Conservation (phyloP, 1,284 basidiomycete species). For the Rhodotorula sp. region DNA sequence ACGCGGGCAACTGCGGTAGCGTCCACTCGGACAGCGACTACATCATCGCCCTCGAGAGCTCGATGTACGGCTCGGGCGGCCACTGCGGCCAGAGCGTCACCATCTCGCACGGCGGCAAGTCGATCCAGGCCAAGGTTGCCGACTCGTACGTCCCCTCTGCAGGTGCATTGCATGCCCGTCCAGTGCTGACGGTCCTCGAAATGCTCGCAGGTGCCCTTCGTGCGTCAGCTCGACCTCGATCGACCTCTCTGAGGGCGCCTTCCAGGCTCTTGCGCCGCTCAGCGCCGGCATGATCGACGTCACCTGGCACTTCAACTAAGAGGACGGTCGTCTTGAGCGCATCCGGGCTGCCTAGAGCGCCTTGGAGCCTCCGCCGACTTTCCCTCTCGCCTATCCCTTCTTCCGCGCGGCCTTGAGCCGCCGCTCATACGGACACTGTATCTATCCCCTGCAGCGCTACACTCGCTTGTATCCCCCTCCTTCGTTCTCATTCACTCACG, state of each 20-base stretch:
- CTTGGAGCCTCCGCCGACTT: no score
- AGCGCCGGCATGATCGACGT: not conserved
- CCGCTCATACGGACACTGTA: no score
- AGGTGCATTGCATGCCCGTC: not conserved
- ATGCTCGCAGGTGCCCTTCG: constrained; percentile 11
- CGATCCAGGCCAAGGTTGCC: constrained; percentile 58
- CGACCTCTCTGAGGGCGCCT: constrained; percentile 34
- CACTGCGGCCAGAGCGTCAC: constrained; percentile 61
- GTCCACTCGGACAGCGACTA: constrained; percentile 40
- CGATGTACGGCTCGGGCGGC: constrained; percentile 52
- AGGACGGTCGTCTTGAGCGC: no score
- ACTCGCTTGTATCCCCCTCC: no score
- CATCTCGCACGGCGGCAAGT: constrained; percentile 52
- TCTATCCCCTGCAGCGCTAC: no score
- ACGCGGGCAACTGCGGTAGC: constrained; percentile 34
- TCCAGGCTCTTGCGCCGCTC: constrained; percentile 10
- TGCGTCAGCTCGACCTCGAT: constrained; percentile 5
- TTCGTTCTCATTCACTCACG: no score
- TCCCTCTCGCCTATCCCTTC: no score
- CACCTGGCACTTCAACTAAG: not conserved
- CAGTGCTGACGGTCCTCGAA: not conserved
- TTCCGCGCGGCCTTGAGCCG: no score
- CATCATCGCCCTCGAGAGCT: constrained; percentile 63
- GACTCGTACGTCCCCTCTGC: constrained; percentile 8
- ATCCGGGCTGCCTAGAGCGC: no score